phyloP scores from a whole-genome alignment of 2,329 filamentous ascomycete genomes.

The Erysiphe neolycopersici region DNA sequence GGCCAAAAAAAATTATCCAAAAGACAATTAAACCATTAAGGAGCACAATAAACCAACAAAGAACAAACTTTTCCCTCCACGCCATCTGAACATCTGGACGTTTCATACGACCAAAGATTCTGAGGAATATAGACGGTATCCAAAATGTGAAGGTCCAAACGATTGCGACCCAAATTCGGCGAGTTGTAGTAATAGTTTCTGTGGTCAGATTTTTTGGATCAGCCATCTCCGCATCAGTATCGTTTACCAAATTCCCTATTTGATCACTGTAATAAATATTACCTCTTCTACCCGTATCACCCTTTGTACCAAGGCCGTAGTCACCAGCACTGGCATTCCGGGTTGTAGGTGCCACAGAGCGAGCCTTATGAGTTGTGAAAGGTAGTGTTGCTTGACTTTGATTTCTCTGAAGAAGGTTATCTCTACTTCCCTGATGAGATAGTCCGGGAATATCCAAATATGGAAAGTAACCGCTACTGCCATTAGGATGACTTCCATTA shows the following conservation, averaged over 20 bases:
- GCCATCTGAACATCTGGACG: conserved; percentile 89
- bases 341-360: conserved; percentile 34
- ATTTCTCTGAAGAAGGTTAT: conserved; percentile 31
- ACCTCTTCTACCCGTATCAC: conserved; percentile 42
- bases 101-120: conserved; percentile 80
- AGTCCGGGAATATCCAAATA: conserved; percentile 25
- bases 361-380: conserved; percentile 22
- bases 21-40: conserved; percentile 67
- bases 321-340: conserved; percentile 40
- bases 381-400: conserved; percentile 14
- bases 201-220: conserved; percentile 53
- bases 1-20: conserved; percentile 73
- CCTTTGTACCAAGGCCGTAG: conserved; percentile 70
- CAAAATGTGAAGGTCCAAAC: conserved; percentile 81
- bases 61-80: conserved; percentile 81
- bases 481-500: conserved; percentile 14
- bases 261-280: conserved; percentile 50
- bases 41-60: conserved; percentile 55
- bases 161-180: conserved; percentile 54
- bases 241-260: conserved; percentile 34
- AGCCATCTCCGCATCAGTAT: conserved; percentile 52
- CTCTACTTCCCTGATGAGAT: conserved; percentile 39
- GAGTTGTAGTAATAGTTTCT: conserved; percentile 30
- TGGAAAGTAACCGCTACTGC: conserved; percentile 43
- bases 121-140: conserved; percentile 68